phyloP scores from a whole-genome alignment of 2,329 filamentous ascomycete genomes.

The Lachnellula cervina region DNA sequence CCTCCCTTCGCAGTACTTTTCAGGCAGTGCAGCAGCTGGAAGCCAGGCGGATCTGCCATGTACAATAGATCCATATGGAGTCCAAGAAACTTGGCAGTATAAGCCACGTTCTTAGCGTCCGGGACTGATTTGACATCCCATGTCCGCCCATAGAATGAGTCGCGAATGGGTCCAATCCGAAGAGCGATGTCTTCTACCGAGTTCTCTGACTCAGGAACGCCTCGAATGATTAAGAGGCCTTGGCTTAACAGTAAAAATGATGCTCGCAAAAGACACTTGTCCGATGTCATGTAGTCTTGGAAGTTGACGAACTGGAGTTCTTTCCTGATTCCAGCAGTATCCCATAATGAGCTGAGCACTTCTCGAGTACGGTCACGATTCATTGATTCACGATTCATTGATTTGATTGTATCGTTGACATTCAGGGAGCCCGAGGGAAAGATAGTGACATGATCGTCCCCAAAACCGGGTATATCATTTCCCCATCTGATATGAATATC shows the following conservation, averaged over 20 bases:
- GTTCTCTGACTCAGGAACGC: conserved; percentile 63
- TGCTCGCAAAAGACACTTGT: conserved; percentile 53
- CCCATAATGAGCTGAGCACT: conserved; percentile 34
- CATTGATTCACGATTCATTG: conserved; percentile 1
- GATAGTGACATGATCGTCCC: conserved; percentile 23
- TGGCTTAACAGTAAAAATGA: conserved; percentile 58
- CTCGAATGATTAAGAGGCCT: conserved; percentile 72
- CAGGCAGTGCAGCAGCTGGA: conserved; percentile 87
- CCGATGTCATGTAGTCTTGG: conserved; percentile 61
- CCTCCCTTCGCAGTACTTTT: conserved; percentile 75
- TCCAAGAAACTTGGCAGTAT: conserved; percentile 75
- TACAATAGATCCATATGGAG: conserved; percentile 95
- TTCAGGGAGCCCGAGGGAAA: conserved; percentile 19
- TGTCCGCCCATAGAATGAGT: conserved; percentile 86
- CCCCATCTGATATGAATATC: conserved; percentile 50
- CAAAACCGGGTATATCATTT: conserved; percentile 42
- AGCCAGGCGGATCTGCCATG: conserved; percentile 69
- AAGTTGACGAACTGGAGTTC: conserved; percentile 61
- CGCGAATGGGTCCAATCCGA: conserved; percentile 71
- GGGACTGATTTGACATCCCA: conserved; percentile 85
- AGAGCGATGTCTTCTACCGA: conserved; percentile 64
- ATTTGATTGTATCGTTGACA: neutral
- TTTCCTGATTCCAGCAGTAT: conserved; percentile 39
- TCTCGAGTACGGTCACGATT: conserved; percentile 1
- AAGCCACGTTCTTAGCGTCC: conserved; percentile 84